A percentile compares a stretch with the other conserved stretches of the same genome.
These are phyloP conservation scores for Rhododendron vialii DNA, from an alignment of 148 eudicot species.

Conservation along the genomic window DNA sequence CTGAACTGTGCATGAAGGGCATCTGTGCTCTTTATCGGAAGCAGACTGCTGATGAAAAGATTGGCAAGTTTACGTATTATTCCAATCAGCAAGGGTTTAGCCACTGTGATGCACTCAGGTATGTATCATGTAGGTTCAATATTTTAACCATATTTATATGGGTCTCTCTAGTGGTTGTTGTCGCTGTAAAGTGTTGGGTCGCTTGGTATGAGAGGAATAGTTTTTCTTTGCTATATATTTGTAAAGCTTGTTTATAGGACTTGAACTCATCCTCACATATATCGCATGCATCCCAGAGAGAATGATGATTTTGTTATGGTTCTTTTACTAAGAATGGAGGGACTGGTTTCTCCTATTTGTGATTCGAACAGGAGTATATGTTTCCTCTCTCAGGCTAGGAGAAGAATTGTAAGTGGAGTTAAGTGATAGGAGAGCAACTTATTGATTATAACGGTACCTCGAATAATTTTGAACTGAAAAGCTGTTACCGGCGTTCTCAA, in stretches of 20 bases:
- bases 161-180: neutral
- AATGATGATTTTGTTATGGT: neutral
- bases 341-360: neutral
- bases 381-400: neutral
- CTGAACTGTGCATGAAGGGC: constrained; percentile 76
- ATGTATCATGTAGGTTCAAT: constrained; percentile 1
- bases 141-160: neutral
- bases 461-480: neutral
- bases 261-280: neutral
- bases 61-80: constrained; percentile 21
- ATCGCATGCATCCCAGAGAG: neutral
- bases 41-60: constrained; percentile 47
- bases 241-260: neutral
- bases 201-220: neutral
- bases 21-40: constrained; percentile 75
- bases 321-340: neutral
- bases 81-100: constrained; percentile 56
- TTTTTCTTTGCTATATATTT: neutral
- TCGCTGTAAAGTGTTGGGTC: neutral
- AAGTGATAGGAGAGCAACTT: neutral
- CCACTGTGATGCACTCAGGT: constrained; percentile 66
- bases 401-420: neutral
- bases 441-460: neutral
- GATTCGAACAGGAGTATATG: neutral
- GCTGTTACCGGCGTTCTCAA: neutral